Evolutionary conservation across 495 filamentous ascomycete species (phyloP).

Genomic region (Trichoderma virens): DNA sequence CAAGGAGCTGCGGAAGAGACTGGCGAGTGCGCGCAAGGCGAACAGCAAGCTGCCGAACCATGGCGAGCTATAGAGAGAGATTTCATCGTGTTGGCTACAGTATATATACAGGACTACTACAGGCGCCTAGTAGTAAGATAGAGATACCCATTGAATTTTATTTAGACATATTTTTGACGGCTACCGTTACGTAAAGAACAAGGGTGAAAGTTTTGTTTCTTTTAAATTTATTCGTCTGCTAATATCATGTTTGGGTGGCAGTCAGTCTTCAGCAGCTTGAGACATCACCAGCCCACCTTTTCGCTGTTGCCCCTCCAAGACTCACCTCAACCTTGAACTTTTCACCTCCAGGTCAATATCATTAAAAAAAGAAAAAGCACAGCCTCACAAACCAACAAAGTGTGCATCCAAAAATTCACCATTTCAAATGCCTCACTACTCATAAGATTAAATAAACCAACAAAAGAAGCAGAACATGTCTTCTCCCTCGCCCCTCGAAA

Average conservation of each 20-base stretch:
- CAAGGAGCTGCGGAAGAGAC: conserved; percentile 19
- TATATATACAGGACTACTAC: neutral
- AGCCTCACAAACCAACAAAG: neutral
- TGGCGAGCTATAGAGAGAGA: conserved; percentile 15
- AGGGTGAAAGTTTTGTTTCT: too few species aligned
- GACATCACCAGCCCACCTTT: neutral
- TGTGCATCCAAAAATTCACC: neutral
- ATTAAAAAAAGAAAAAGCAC: too few species aligned
- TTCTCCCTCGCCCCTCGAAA: neutral
- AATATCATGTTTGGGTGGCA: too few species aligned
- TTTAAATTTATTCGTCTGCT: too few species aligned
- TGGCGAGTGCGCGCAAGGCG: conserved; percentile 18
- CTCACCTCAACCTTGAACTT: neutral
- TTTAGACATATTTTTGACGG: neutral
- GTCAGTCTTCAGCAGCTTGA: too few species aligned
- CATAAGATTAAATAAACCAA: too few species aligned
- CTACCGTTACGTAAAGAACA: neutral
- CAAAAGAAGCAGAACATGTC: neutral
- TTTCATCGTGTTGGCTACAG: neutral
- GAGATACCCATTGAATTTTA: neutral
- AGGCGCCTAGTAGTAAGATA: neutral
- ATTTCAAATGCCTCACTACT: neutral
- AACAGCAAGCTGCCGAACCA: conserved; percentile 12
- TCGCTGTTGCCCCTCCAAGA: neutral
- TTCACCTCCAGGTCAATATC: neutral